Evolutionary conservation across 2,329 filamentous ascomycete genomes (phyloP).

Genomic region (Fusarium compactum): DNA sequence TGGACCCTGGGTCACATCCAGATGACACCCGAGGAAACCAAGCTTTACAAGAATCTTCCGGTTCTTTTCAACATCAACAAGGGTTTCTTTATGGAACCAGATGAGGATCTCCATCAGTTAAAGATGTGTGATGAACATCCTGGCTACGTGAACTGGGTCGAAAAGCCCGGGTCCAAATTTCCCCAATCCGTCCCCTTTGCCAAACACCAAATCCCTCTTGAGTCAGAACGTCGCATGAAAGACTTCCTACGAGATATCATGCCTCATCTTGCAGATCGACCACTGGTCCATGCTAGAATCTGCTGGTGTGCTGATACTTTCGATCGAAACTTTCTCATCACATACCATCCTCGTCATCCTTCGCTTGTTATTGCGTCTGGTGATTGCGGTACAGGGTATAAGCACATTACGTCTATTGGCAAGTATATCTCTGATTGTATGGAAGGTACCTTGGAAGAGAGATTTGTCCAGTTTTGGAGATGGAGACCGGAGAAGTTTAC

Average conservation of each 20-base stretch:
- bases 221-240: slow-evolving; percentile 24
- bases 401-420: slow-evolving; percentile 34
- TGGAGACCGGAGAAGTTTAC: slow-evolving; percentile 28
- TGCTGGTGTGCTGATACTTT: slow-evolving; percentile 36
- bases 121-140: slow-evolving; percentile 40
- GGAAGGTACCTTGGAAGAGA: slow-evolving; percentile 12
- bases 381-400: slow-evolving; percentile 26
- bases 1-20: slow-evolving; percentile 36
- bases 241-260: slow-evolving; percentile 16
- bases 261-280: slow-evolving; percentile 28
- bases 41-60: slow-evolving; percentile 19
- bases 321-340: slow-evolving; percentile 34
- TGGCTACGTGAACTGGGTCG: slow-evolving; percentile 32
- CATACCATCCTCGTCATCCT: slow-evolving; percentile 25
- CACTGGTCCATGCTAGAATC: slow-evolving; percentile 28
- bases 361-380: slow-evolving; percentile 33
- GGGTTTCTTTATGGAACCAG: slow-evolving; percentile 38
- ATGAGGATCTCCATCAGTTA: slow-evolving; percentile 30
- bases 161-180: neutral
- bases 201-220: slow-evolving; percentile 27
- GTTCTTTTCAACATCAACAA: slow-evolving; percentile 38
- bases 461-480: slow-evolving; percentile 26
- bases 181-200: slow-evolving; percentile 28
- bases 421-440: slow-evolving; percentile 26
- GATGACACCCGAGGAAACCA: slow-evolving; percentile 24